Conservation (phyloP, 2,329 filamentous ascomycete genomes). For the Penicillium freii region DNA sequence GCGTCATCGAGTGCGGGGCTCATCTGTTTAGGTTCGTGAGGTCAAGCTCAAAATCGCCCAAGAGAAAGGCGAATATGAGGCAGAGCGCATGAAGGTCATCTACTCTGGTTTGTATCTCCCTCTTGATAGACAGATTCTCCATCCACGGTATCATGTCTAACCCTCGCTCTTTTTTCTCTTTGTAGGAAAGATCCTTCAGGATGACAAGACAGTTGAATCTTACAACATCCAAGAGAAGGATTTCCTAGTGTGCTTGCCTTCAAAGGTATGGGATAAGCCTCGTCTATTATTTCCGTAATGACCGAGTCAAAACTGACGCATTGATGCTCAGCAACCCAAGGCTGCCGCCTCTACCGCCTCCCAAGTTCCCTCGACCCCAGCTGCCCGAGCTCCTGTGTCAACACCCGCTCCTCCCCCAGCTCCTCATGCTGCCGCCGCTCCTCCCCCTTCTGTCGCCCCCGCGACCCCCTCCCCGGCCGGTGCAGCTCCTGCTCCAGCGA, state of each 20-base stretch:
- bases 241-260: conserved; percentile 97
- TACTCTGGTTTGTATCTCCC: conserved; percentile 73
- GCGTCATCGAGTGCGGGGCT: conserved; percentile 36
- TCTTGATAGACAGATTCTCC: neutral
- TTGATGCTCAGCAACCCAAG: conserved; percentile 62
- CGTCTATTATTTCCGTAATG: neutral
- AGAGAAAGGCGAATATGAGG: conserved; percentile 87
- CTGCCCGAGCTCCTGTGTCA: conserved; percentile 36
- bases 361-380: conserved; percentile 40
- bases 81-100: conserved; percentile 89
- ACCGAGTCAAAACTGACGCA: neutral
- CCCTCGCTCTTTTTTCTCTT: neutral
- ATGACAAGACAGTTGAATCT: conserved; percentile 92
- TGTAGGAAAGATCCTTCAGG: conserved; percentile 93
- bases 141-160: conserved; percentile 2
- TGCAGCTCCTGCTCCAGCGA: conserved; percentile 37
- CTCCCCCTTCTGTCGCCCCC: conserved; percentile 48
- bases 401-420: conserved; percentile 49
- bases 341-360: conserved; percentile 46
- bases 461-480: conserved; percentile 51
- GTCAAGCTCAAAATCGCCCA: conserved; percentile 90
- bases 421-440: conserved; percentile 55
- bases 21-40: conserved; percentile 66
- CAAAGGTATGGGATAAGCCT: conserved; percentile 65
- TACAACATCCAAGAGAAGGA: conserved; percentile 99